Evolutionary conservation across 345 rosid genomes (phyloP).

Genomic region (Brassica cretica): DNA sequence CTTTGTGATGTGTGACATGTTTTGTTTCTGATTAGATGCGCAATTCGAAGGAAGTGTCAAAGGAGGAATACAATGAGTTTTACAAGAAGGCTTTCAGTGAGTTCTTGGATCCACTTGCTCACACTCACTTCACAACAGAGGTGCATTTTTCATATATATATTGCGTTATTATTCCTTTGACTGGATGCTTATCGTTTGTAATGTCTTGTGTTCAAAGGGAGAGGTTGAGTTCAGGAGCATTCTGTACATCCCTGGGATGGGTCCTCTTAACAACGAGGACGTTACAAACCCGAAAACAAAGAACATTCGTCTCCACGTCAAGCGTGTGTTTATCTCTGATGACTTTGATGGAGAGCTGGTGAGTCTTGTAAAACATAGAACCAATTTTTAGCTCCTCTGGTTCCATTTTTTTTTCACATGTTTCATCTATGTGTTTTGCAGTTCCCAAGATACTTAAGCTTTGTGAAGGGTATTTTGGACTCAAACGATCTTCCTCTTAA

Average conservation of each 20-base stretch:
- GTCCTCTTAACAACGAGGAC: constrained; percentile 93
- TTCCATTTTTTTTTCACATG: neutral
- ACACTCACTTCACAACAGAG: constrained; percentile 92
- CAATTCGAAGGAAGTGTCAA: constrained; percentile 71
- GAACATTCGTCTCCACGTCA: constrained; percentile 83
- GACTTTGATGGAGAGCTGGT: constrained; percentile 99
- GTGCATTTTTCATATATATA: constrained; percentile 29
- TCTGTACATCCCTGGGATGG: constrained; percentile 93
- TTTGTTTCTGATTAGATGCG: constrained; percentile 63
- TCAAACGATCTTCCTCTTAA: constrained; percentile 95
- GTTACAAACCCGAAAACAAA: constrained; percentile 85
- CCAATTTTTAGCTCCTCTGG: neutral
- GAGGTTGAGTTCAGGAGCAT: constrained; percentile 97
- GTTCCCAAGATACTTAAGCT: constrained; percentile 96
- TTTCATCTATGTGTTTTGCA: constrained; percentile 36
- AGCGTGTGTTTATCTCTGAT: constrained; percentile 96
- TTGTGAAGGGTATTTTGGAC: constrained; percentile 94
- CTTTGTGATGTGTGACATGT: neutral
- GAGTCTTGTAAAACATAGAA: constrained; percentile 13
- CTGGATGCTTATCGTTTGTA: neutral
- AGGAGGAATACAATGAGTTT: constrained; percentile 82
- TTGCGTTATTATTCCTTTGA: neutral
- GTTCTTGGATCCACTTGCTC: constrained; percentile 86
- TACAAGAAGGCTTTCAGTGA: constrained; percentile 92
- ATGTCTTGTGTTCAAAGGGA: constrained; percentile 54